Evolutionary conservation across 148 eudicot genomes (phyloP).

Genomic region (Polygonum aviculare): DNA sequence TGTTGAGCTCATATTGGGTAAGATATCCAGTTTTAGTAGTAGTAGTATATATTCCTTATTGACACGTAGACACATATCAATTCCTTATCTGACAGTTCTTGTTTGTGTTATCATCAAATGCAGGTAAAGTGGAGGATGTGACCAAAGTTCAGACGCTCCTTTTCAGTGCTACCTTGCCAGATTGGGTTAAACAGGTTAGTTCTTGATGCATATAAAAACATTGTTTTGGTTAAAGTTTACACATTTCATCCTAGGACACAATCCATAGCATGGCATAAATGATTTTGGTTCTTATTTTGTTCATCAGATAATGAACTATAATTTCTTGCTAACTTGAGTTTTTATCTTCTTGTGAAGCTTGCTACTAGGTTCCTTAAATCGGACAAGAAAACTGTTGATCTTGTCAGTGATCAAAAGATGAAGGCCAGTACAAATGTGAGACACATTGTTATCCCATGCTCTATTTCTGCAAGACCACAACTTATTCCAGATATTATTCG

Average conservation of each 20-base stretch:
- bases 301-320: background rate
- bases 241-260: background rate
- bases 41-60: background rate
- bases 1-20: slow-evolving; percentile 85
- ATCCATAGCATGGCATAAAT: background rate
- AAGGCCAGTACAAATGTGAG: slow-evolving; percentile 89
- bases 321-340: background rate
- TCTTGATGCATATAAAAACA: background rate
- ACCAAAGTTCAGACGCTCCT: slow-evolving; percentile 88
- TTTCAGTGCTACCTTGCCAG: slow-evolving; percentile 94
- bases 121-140: slow-evolving; percentile 89
- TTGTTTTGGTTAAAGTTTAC: background rate
- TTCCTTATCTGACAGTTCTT: background rate
- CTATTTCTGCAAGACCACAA: slow-evolving; percentile 62
- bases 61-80: background rate
- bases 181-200: slow-evolving; percentile 74
- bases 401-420: slow-evolving; percentile 94
- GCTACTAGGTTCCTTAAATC: slow-evolving; percentile 63
- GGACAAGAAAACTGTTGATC: slow-evolving; percentile 79
- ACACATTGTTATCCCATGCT: slow-evolving; percentile 86
- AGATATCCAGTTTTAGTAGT: background rate
- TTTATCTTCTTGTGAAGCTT: slow-evolving; percentile 31
- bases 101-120: background rate
- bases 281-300: background rate
- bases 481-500: slow-evolving; percentile 93